These are phyloP conservation scores for Aureobasidium sp. DNA, from an alignment of 2,329 filamentous ascomycete genomes.

Conservation along the genomic window DNA sequence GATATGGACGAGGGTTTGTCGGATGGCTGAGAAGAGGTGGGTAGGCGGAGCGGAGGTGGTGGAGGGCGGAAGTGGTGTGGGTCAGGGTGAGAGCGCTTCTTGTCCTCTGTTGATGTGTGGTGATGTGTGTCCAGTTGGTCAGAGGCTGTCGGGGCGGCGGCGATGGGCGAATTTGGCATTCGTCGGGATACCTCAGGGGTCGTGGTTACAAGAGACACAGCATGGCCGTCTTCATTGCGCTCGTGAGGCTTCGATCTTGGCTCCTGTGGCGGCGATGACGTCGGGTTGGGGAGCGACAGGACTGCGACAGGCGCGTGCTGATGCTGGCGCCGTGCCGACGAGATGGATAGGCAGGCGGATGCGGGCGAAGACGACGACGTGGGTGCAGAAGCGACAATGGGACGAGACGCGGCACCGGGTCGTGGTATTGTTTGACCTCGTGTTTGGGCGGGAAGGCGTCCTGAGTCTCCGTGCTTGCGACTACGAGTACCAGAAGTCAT, in stretches of 20 bases:
- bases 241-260: neutral
- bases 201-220: neutral
- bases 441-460: neutral
- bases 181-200: conserved; percentile 3
- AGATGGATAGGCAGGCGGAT: neutral
- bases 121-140: neutral
- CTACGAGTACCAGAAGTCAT: neutral
- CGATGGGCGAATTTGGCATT: neutral
- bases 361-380: neutral
- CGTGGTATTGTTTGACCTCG: neutral
- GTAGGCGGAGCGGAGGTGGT: neutral
- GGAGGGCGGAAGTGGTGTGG: conserved; percentile 13
- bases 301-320: neutral
- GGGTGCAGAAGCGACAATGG: neutral
- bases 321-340: neutral
- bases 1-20: neutral
- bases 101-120: neutral
- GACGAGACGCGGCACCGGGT: neutral
- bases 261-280: neutral
- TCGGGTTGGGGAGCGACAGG: neutral
- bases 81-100: conserved; percentile 7
- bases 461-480: neutral
- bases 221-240: conserved; percentile 4
- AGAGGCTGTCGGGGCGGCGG: conserved; percentile 3
- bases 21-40: neutral